Percentiles rank a stretch among this genome's conserved stretches.
phyloP scores from a whole-genome alignment of 495 filamentous ascomycete species.

The Neurospora sp. region DNA sequence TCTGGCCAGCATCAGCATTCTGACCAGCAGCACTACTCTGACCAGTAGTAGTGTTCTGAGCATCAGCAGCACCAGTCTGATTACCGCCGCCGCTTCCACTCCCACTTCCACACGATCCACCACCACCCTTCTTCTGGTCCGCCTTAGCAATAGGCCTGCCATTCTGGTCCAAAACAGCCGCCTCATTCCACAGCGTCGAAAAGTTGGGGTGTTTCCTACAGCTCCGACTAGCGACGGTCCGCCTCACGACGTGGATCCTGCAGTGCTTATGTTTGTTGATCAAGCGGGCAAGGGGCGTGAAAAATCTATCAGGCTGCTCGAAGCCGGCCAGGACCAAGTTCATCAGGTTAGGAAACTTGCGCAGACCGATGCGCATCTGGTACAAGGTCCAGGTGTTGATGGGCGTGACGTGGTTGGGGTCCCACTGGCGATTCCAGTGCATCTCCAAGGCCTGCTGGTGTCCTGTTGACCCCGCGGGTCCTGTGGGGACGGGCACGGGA shows the following conservation, averaged over 20 bases:
- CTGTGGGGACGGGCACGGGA: not conserved
- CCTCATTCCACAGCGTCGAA: not conserved
- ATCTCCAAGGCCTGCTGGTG: not conserved
- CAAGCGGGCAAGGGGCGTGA: not conserved
- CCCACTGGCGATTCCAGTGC: not conserved
- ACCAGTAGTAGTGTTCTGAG: not conserved
- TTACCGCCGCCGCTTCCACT: not conserved
- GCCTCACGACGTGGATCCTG: not conserved
- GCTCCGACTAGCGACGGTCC: not conserved
- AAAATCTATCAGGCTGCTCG: not conserved
- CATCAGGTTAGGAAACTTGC: not conserved
- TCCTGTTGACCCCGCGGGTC: not conserved
- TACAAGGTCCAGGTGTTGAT: not conserved
- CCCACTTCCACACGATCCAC: not conserved
- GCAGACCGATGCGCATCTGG: not conserved
- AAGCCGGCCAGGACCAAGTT: not conserved
- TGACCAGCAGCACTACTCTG: not conserved
- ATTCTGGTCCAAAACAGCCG: not conserved
- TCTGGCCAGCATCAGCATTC: not conserved
- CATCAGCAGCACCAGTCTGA: not conserved
- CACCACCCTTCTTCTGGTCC: not conserved
- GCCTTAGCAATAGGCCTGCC: not conserved
- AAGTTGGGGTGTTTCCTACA: not conserved
- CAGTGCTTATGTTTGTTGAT: not conserved
- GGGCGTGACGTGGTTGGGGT: conserved; percentile 1